phyloP scores from a whole-genome alignment of 768 basidiomycete species.

The Calocera viscosa region DNA sequence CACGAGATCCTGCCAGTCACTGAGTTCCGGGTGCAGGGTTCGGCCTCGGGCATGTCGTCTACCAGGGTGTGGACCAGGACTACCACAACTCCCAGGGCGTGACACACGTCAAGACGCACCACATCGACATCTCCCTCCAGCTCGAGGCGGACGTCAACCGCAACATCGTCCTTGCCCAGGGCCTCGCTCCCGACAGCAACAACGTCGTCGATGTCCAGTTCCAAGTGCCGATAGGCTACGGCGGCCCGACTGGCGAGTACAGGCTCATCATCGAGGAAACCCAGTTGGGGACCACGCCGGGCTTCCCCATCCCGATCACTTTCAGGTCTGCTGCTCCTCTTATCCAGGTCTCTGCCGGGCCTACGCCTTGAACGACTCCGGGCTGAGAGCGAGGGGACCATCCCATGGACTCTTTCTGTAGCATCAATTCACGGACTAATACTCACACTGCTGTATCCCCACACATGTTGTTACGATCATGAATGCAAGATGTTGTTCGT shows the following conservation, averaged over 20 bases:
- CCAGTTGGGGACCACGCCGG: background rate
- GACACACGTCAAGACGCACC: background rate
- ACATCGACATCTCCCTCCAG: background rate
- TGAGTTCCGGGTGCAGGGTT: background rate
- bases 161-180: background rate
- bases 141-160: background rate
- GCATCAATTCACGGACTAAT: too few species aligned
- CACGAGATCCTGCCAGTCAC: too few species aligned
- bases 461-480: too few species aligned
- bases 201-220: background rate
- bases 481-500: too few species aligned
- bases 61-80: background rate
- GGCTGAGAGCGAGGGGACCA: background rate
- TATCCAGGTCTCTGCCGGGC: background rate
- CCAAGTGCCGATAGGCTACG: background rate
- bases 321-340: background rate
- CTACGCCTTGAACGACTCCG: background rate
- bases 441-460: too few species aligned
- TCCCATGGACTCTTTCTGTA: too few species aligned
- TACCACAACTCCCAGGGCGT: background rate
- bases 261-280: background rate
- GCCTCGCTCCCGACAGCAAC: background rate
- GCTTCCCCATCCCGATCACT: background rate
- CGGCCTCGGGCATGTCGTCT: background rate
- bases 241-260: background rate